Conservation (phyloP, 208 protist genomes). For the Wallacemonas sp. region DNA sequence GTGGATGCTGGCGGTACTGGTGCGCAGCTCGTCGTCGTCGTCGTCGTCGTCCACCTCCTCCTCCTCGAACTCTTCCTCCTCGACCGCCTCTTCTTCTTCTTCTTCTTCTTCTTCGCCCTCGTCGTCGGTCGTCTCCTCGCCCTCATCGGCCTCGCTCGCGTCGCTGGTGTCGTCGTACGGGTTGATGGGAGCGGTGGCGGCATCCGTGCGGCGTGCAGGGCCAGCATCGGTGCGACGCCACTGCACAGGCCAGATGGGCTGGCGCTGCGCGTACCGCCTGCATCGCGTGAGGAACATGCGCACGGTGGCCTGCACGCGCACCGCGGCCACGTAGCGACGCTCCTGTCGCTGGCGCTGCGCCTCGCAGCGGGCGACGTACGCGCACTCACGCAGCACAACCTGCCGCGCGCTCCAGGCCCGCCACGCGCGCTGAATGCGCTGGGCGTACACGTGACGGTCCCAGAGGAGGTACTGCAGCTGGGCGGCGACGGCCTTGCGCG, state of each 20-base stretch:
- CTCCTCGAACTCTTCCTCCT: not conserved
- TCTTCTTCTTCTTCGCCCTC: constrained; percentile 17
- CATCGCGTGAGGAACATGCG: constrained; percentile 61
- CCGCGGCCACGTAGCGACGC: constrained; percentile 21
- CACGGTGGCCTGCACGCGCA: constrained; percentile 45
- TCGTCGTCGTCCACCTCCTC: not conserved
- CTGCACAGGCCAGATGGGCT: constrained; percentile 20
- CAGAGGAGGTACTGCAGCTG: constrained; percentile 47
- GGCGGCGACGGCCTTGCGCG: constrained; percentile 9
- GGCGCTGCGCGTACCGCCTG: not conserved
- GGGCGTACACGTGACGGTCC: constrained; percentile 56
- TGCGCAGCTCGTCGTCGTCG: not conserved
- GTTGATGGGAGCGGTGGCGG: no score
- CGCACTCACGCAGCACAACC: constrained; percentile 9
- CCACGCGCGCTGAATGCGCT: constrained; percentile 59
- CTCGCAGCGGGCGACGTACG: not conserved
- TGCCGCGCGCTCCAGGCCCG: constrained; percentile 30
- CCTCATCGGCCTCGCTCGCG: not conserved
- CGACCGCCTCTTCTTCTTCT: not conserved
- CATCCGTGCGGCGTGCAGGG: no score
- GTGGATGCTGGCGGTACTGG: not conserved
- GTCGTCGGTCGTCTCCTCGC: constrained; percentile 8
- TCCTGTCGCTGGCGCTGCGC: constrained; percentile 20
- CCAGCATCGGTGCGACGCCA: not conserved
- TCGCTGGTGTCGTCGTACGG: no score